Evolutionary conservation across 306 rosid genomes (phyloP), one percentile per base, ranked within the genome.

Genomic region (Calophaca sinica): DNA sequence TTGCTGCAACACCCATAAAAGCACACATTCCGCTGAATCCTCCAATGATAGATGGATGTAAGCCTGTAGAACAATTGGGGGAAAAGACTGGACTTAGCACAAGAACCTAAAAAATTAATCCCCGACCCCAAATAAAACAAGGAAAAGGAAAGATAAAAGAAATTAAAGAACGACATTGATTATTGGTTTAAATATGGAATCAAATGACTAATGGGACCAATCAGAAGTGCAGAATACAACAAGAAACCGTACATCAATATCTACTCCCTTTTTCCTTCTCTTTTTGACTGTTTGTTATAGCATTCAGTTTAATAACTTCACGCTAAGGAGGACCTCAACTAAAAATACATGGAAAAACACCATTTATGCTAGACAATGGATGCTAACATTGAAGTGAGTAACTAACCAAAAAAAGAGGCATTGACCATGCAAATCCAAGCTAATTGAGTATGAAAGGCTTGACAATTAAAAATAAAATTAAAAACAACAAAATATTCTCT

Each of bases 1-100:
- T 96, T 29, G 98, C 99, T 8, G 99, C 94, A 79, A 96, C 96
- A 79, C 98, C 97, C 98, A 96, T 92, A 54, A 89, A 78, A 77
- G 98, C 96, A 80, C 98, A 96, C 45, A 92, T 78, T 78, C 98
- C 97, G 49, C 91, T 96, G 75, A 96, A 96, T 3, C 93, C 92
- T 50, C 99, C 99, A 49, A 92, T 90, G 75, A 96, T 73, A 60
- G 96, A 90, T 70, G 97, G 98, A 79, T 86, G 87, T 62, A 92
- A 79, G 64, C 96, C 98, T 94, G 96, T 74, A 62, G 55, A 77
- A 64, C 70, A 46, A 46, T 72, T 6, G 20, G n/a, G 10, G 44
- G 29, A 2, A 51, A n/a, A 50, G 11, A 9, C 2, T 20, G 66
- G 29, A 76, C 31, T 70, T 46, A 49, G 75, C 15, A 68, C 20